Conservation (phyloP, 768 basidiomycete species). For the Boletus sp. region DNA sequence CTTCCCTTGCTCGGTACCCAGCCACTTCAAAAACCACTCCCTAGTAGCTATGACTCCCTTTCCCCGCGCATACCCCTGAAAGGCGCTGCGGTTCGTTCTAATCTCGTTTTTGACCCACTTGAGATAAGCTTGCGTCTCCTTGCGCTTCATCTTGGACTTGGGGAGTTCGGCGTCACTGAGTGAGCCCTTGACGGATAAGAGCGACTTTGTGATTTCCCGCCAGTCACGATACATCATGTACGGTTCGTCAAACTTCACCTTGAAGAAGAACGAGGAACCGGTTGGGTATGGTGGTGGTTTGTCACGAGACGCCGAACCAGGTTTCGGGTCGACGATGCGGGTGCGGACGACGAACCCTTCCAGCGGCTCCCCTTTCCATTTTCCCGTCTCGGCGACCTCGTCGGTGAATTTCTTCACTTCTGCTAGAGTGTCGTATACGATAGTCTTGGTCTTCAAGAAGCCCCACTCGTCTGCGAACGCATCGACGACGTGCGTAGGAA, state of each 20-base stretch:
- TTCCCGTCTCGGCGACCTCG: slow-evolving; percentile 59
- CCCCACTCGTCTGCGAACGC: slow-evolving; percentile 88
- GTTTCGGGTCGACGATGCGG: slow-evolving; percentile 47
- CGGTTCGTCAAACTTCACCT: slow-evolving; percentile 98
- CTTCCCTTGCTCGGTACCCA: slow-evolving; percentile 47
- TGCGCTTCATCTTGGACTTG: slow-evolving; percentile 64
- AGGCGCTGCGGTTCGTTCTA: slow-evolving; percentile 50
- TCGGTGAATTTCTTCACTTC: slow-evolving; percentile 75
- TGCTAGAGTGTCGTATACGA: slow-evolving; percentile 49
- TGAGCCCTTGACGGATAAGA: slow-evolving; percentile 46
- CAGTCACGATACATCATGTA: slow-evolving; percentile 99
- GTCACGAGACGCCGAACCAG: slow-evolving; percentile 25
- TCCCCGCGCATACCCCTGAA: slow-evolving; percentile 60
- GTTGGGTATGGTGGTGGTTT: slow-evolving; percentile 62
- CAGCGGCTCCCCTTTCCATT: slow-evolving; percentile 80
- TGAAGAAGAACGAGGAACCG: slow-evolving; percentile 95
- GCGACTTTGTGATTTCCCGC: slow-evolving; percentile 84
- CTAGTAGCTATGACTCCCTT: slow-evolving; percentile 85
- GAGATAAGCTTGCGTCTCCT: slow-evolving; percentile 77
- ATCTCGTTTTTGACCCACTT: slow-evolving; percentile 84
- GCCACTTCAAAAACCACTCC: slow-evolving; percentile 73
- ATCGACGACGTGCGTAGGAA: slow-evolving; percentile 62
- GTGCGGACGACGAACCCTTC: slow-evolving; percentile 96
- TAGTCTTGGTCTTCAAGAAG: slow-evolving; percentile 74
- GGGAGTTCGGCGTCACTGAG: slow-evolving; percentile 42